Conservation (phyloP, 345 rosid genomes). For the Jatropha curcas region DNA sequence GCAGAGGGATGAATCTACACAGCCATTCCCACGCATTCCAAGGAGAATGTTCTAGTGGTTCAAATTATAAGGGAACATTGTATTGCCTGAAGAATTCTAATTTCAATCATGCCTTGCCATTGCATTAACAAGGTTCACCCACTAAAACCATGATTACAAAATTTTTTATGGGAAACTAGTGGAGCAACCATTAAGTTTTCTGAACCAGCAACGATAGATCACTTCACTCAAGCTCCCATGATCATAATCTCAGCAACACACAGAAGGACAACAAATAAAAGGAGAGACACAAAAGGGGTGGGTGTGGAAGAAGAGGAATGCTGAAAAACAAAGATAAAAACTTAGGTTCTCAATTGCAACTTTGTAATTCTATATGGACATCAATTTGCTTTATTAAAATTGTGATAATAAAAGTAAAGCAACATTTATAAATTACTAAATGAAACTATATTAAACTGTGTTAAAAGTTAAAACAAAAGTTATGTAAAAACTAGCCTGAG, state of each 20-base stretch:
- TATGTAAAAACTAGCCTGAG: constrained; percentile 43
- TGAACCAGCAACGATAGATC: constrained; percentile 4
- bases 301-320: not conserved
- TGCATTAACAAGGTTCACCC: too few species aligned
- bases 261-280: not conserved
- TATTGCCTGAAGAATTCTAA: too few species aligned
- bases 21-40: not conserved
- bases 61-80: too few species aligned
- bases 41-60: not conserved
- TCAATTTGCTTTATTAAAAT: not conserved
- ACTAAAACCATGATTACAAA: too few species aligned
- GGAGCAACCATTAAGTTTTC: too few species aligned
- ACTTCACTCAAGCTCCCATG: not conserved
- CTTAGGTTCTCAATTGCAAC: not conserved
- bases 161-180: not conserved
- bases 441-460: not conserved
- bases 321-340: not conserved
- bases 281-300: too few species aligned
- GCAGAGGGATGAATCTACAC: not conserved
- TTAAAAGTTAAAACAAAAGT: not conserved
- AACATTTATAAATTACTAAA: not conserved
- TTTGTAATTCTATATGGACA: not conserved
- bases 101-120: too few species aligned
- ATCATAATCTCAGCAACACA: not conserved
- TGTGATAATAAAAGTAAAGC: not conserved